Conservation (phyloP, 164 flowering plant genomes). For the Akebia trifoliata region DNA sequence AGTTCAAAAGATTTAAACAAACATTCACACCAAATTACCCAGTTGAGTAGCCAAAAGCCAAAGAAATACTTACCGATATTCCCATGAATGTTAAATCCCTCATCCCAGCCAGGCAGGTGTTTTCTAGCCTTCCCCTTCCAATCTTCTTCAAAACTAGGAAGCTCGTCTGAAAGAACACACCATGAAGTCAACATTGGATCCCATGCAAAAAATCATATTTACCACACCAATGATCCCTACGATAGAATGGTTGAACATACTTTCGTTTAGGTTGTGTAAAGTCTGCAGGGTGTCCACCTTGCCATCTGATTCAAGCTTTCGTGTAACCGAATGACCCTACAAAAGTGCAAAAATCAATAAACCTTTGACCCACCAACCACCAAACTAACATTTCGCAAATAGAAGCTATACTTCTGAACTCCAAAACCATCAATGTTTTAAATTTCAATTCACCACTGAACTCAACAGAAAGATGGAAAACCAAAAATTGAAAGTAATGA, state of each 20-base stretch:
- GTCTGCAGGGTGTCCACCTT: constrained; percentile 68
- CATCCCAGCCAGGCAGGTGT: constrained; percentile 66
- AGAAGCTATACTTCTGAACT: no score
- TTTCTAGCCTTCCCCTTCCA: constrained; percentile 64
- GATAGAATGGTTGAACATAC: constrained; percentile 27
- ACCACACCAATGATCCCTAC: not conserved
- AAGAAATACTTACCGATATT: constrained; percentile 25
- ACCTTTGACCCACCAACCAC: not conserved
- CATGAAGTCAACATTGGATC: not conserved
- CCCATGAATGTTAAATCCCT: constrained; percentile 22
- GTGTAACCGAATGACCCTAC: constrained; percentile 80
- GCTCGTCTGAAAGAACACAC: constrained; percentile 49
- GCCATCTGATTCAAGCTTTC: constrained; percentile 81
- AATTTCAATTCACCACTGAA: no score
- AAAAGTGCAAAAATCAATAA: constrained; percentile 9
- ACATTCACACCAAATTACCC: not conserved
- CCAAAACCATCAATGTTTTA: no score
- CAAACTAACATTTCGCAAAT: no score
- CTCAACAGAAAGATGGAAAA: no score
- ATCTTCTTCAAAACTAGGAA: constrained; percentile 58
- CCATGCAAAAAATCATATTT: not conserved
- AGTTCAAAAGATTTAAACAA: no score
- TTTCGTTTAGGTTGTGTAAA: constrained; percentile 78
- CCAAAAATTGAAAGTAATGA: no score
- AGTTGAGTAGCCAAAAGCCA: not conserved